Base-by-base conservation (phyloP, 352 stramenopile species). In the Globisporangium carolinianum region DNA sequence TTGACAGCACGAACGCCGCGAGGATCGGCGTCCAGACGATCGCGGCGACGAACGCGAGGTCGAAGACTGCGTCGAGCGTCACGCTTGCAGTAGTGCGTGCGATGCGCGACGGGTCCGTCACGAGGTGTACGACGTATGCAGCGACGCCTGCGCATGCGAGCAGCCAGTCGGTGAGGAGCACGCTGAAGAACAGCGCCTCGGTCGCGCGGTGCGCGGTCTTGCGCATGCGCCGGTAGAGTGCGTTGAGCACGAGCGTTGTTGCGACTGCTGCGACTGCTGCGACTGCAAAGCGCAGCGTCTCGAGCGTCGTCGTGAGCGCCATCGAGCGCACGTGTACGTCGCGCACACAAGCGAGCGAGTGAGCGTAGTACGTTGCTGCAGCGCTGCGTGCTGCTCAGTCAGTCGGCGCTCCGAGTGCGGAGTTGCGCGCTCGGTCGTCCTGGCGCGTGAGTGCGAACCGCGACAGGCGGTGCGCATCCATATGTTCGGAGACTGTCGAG, bases 11-110 rank as follows among this genome's bases (percentile, higher is more conserved):
- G 57, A 87, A 74, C 62, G 82, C 55, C 63, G 79, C 86, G 51
- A 89, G 70, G 55, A 78, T 86, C 47, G 75, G 62, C 53, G 79
- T 74, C 79, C 79, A 89, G 61, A 79, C 85, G 39, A 89, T 52
- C 17, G 76, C 79, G 69, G 85, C 83, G 65, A 87, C 80, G 61
- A 89, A 83, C 58, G 68, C 65, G 57, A 79, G 74, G 58, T 77
- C 70, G 42, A 72, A 69, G 11, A 86, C 41, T 32, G 79, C 55
- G 37, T 74, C 72, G 39, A 79, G 32, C 10, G 73, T 51, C 43
- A 76, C 50, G 42, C 61, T 47, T 9, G 51, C 38, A 24, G 55
- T 49, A 0, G 24, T 75, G 72, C 53, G 58, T 3, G 42, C 45
- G 36, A 48, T 38, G 17, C 51, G n/a, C 24, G 47, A 12, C 48